Evolutionary conservation across 2,329 filamentous ascomycete species (phyloP).

Genomic region (Venturia asperata): DNA sequence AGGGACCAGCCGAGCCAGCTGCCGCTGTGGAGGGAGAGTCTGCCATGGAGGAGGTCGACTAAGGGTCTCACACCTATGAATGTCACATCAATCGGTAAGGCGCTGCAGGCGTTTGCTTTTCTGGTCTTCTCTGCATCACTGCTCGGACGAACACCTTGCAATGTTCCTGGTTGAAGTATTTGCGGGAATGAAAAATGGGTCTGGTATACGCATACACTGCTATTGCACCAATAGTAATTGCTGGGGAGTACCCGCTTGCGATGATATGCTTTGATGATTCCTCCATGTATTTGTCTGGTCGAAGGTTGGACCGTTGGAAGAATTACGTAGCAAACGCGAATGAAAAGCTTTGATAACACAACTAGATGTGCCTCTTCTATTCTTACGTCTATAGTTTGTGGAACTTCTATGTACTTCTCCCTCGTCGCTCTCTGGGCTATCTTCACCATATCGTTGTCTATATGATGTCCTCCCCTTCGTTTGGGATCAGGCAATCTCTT

Average conservation of each 20-base stretch:
- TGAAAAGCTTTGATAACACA: not conserved
- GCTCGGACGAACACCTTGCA: not conserved
- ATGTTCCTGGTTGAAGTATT: not conserved
- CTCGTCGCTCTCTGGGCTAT: too few species aligned
- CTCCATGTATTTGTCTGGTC: not conserved
- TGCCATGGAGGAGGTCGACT: constrained; percentile 99
- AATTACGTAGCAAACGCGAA: constrained; percentile 9
- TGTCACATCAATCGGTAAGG: constrained; percentile 5
- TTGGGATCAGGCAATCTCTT: not conserved
- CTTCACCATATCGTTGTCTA: too few species aligned
- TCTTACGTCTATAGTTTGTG: too few species aligned
- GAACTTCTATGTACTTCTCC: not conserved
- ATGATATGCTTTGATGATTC: not conserved
- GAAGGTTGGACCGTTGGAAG: not conserved
- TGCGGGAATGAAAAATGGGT: constrained; percentile 2
- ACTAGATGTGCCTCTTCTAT: not conserved
- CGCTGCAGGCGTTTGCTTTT: constrained; percentile 14
- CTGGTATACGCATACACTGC: not conserved
- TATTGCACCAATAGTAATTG: constrained; percentile 9
- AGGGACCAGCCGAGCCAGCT: constrained; percentile 45
- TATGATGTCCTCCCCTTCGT: too few species aligned
- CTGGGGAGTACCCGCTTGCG: not conserved
- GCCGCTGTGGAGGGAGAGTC: constrained; percentile 68
- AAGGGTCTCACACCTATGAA: constrained; percentile 33
- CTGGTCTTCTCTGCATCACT: constrained; percentile 5